Base-by-base conservation (phyloP, 2,329 filamentous ascomycete species). In the Epichloe gansuensis region DNA sequence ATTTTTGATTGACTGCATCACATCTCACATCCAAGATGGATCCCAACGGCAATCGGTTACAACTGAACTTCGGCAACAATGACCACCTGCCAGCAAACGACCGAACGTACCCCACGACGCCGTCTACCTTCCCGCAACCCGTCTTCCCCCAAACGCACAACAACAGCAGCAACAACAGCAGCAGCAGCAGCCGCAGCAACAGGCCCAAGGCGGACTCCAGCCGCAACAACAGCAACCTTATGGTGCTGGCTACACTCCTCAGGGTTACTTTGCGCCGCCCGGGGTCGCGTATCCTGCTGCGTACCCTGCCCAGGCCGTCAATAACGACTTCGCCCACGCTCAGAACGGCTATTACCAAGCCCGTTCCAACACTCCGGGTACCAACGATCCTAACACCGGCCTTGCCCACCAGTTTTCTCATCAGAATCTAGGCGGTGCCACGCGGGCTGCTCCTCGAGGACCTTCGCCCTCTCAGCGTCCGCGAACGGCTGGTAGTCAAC, bases 391-490 rank as follows among this genome's bases (percentile, higher is more conserved):
- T 60, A 94, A 91, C 61, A 93, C 89, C 62, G 91, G 90, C 34
- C 79, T 97, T 46, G 90, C 91, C 55, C 89, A 96, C 67, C 93
- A 98, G 68, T 95, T 97, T 69, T 94, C 91, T 54, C 90, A 96
- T 70, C 91, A 97, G 75, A 95, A 96, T 68, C 78, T 97, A 42
- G 85, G 87, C 55, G 82, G 81, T 45, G 82, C 81, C 44, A 82
- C 83, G 55, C 80, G 89, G 59, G 77, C 78, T 65, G 81, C 76
- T 58, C 77, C 80, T 55, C 80, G 89, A 46, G 78, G 77, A 38
- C 76, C 80, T 35, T 84, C 88, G 35, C 82, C 88, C 31, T 78
- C 76, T 50, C 84, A 86, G 66, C 83, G 93, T 55, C 91, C 91
- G 48, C 81, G 91, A 55, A 97, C 91, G 17, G 88, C 89, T 54